phyloP scores from a whole-genome alignment of 495 filamentous ascomycete species.

The Neurospora sp. region DNA sequence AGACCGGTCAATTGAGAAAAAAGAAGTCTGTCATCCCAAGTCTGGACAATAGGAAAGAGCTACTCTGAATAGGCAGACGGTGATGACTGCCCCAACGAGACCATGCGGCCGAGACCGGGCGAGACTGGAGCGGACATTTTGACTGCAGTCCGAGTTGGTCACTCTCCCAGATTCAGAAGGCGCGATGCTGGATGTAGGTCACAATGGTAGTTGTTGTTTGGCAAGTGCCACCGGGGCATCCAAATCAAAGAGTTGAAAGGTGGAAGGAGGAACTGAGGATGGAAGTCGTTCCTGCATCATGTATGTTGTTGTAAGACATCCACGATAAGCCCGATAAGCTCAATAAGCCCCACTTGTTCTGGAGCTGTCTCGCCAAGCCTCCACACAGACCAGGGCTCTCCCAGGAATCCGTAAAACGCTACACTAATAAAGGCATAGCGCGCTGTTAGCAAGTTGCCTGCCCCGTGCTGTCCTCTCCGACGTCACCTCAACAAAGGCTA shows the following conservation, averaged over 20 bases:
- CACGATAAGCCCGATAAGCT: background rate
- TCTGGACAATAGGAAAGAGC: background rate
- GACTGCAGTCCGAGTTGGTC: background rate
- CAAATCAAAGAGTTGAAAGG: background rate
- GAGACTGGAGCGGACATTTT: background rate
- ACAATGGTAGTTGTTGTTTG: background rate
- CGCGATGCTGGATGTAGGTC: background rate
- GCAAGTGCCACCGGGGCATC: background rate
- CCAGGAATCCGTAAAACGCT: background rate
- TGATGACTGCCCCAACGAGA: background rate
- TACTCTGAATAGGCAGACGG: background rate
- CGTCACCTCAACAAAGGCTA: constrained; percentile 1
- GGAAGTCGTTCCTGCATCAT: background rate
- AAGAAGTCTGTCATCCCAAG: background rate
- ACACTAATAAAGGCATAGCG: background rate
- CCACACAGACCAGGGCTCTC: background rate
- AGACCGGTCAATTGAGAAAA: background rate
- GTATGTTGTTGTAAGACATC: background rate
- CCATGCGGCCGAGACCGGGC: background rate
- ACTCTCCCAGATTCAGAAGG: background rate
- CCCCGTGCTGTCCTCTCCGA: background rate
- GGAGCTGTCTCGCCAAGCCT: background rate
- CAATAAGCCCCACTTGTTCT: background rate
- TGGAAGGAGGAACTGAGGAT: background rate
- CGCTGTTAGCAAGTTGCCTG: background rate